Evolutionary conservation across 441 rosid genomes (phyloP).

Genomic region (Theobroma grandiflorum): DNA sequence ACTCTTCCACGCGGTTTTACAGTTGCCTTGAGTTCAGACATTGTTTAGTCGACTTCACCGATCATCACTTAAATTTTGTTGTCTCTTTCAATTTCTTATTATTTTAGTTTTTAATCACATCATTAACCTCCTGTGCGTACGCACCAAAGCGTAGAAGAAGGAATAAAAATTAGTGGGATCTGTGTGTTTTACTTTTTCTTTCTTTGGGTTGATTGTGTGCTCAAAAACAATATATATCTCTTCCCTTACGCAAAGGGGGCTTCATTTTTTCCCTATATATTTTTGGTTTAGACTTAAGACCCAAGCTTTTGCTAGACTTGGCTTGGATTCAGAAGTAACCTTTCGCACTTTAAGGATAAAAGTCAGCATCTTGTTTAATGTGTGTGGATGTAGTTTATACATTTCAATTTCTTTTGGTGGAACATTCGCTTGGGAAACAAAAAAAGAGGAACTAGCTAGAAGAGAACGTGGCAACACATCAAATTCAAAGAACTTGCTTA

Average conservation of each 20-base stretch:
- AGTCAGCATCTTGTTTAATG: slow-evolving; percentile 3
- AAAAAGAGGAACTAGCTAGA: neutral
- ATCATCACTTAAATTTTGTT: too few relatives aligned
- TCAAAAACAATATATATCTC: neutral
- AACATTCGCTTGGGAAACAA: neutral
- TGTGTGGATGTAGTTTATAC: too few relatives aligned
- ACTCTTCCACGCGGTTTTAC: too few relatives aligned
- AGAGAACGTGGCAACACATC: neutral
- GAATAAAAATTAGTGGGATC: too few relatives aligned
- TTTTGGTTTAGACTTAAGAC: neutral
- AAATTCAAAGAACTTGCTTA: neutral
- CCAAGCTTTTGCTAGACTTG: neutral
- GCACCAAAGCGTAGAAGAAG: neutral
- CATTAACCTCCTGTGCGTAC: too few relatives aligned
- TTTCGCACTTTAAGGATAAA: neutral
- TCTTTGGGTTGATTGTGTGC: neutral
- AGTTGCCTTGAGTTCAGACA: too few relatives aligned
- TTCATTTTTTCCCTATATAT: neutral
- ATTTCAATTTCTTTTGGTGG: neutral
- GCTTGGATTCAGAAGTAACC: neutral
- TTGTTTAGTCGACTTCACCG: too few relatives aligned
- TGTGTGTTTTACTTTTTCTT: neutral
- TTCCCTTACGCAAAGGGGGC: neutral
- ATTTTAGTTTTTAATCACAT: too few relatives aligned
- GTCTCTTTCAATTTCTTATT: too few relatives aligned